Conservation (phyloP, 495 filamentous ascomycete species). For the Aspergillus bertholletiae region DNA sequence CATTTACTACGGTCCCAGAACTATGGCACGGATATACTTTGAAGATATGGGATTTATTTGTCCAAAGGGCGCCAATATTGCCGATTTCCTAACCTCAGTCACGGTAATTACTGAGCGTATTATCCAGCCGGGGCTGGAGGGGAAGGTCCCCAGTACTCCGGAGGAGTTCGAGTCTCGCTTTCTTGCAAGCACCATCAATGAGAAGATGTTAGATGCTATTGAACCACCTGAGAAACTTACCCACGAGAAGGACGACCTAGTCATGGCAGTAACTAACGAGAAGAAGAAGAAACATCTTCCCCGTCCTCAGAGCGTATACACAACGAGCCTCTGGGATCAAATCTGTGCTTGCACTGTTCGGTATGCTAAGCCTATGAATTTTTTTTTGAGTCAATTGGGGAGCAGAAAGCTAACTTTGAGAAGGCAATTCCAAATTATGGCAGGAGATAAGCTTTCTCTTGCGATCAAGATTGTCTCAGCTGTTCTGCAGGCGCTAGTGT, state of each 20-base stretch:
- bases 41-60: constrained; percentile 68
- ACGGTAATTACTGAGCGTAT: constrained; percentile 67
- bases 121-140: constrained; percentile 61
- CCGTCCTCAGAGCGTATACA: constrained; percentile 45
- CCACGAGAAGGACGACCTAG: constrained; percentile 39
- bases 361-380: constrained; percentile 2
- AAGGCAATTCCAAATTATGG: constrained; percentile 37
- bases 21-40: constrained; percentile 64
- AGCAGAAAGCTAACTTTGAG: neutral
- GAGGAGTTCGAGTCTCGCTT: constrained; percentile 72
- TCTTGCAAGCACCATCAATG: constrained; percentile 64
- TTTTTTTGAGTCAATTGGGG: neutral
- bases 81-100: constrained; percentile 77
- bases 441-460: constrained; percentile 35
- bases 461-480: constrained; percentile 29
- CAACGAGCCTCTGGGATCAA: constrained; percentile 53
- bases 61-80: constrained; percentile 65
- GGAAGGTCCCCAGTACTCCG: constrained; percentile 62
- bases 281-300: constrained; percentile 51
- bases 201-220: constrained; percentile 61
- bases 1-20: constrained; percentile 69
- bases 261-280: constrained; percentile 41
- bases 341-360: constrained; percentile 51
- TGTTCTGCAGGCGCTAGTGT: constrained; percentile 36
- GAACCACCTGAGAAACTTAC: constrained; percentile 43